Evolutionary conservation across 2,329 filamentous ascomycete species (phyloP).

Genomic region (Pseudogymnoascus sp.): DNA sequence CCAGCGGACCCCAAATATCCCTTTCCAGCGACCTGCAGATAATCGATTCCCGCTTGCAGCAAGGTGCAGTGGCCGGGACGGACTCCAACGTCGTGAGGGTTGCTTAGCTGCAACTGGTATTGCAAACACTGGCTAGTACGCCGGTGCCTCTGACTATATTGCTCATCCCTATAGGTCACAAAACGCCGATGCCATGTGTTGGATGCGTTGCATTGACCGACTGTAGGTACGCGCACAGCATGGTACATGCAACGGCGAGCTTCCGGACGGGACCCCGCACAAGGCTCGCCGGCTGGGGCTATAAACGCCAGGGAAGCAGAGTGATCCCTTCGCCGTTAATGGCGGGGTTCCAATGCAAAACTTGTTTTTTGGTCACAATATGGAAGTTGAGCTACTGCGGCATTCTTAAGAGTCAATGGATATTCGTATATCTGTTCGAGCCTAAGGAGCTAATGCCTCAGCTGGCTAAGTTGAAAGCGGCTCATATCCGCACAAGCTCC

Average conservation of each 20-base stretch:
- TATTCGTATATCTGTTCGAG: background rate
- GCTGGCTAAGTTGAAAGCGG: background rate
- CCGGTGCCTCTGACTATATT: background rate
- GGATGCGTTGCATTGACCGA: constrained; percentile 8
- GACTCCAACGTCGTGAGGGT: background rate
- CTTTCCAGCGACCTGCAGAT: background rate
- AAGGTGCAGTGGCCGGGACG: background rate
- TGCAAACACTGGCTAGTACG: background rate
- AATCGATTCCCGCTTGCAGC: constrained; percentile 9
- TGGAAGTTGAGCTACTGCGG: background rate
- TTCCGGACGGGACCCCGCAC: background rate
- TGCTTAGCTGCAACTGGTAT: constrained; percentile 5
- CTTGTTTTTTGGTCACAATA: constrained; percentile 6
- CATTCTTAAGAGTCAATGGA: background rate
- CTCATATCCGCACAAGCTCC: background rate
- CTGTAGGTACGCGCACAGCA: constrained; percentile 9
- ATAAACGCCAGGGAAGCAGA: background rate
- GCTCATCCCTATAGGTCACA: constrained; percentile 4
- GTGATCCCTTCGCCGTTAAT: background rate
- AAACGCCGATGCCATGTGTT: constrained; percentile 5
- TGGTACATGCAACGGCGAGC: constrained; percentile 7
- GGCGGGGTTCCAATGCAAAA: background rate
- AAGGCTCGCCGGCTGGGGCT: background rate
- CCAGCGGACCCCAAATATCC: background rate
- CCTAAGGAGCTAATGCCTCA: constrained; percentile 3